Evolutionary conservation across 768 basidiomycete species (phyloP).

Genomic region (Mycena olivaceomarginata): DNA sequence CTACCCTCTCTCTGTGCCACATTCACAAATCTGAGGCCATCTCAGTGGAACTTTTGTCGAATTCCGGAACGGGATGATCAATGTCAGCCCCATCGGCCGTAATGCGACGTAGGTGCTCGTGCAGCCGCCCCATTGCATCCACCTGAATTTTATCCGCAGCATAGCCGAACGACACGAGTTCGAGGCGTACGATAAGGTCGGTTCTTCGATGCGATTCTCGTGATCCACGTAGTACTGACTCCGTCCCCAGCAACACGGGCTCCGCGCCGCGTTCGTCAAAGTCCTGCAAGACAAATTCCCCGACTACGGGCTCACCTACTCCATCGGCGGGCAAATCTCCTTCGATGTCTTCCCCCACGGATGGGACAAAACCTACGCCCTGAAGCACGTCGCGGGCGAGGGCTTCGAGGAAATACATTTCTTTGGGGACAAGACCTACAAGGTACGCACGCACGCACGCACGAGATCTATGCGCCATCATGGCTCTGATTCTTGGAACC

Average conservation of each 20-base stretch:
- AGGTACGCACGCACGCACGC: constrained; percentile 65
- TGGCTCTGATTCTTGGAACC: not conserved
- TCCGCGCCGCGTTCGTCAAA: constrained; percentile 86
- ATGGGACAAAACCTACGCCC: constrained; percentile 98
- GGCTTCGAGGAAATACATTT: constrained; percentile 97
- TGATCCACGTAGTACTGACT: constrained; percentile 27
- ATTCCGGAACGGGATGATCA: constrained; percentile 98
- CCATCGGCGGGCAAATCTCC: constrained; percentile 97
- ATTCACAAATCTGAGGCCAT: not conserved
- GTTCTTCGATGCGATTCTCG: not conserved
- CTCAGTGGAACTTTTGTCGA: constrained; percentile 95
- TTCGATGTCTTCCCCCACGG: constrained; percentile 95
- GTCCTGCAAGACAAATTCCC: constrained; percentile 87
- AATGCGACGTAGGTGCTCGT: constrained; percentile 87
- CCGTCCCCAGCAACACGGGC: constrained; percentile 73
- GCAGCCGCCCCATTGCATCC: not conserved
- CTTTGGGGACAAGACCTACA: constrained; percentile 95
- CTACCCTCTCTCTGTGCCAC: not conserved
- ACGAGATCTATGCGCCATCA: not conserved
- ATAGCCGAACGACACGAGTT: constrained; percentile 90
- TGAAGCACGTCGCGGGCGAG: constrained; percentile 89
- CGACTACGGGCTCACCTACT: constrained; percentile 90
- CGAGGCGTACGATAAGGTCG: constrained; percentile 87
- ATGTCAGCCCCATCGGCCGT: constrained; percentile 96
- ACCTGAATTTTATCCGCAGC: constrained; percentile 60